These are phyloP conservation scores for Gigaspora rosea DNA, from an alignment of 192 early-diverging fungal species.

Conservation along the genomic window DNA sequence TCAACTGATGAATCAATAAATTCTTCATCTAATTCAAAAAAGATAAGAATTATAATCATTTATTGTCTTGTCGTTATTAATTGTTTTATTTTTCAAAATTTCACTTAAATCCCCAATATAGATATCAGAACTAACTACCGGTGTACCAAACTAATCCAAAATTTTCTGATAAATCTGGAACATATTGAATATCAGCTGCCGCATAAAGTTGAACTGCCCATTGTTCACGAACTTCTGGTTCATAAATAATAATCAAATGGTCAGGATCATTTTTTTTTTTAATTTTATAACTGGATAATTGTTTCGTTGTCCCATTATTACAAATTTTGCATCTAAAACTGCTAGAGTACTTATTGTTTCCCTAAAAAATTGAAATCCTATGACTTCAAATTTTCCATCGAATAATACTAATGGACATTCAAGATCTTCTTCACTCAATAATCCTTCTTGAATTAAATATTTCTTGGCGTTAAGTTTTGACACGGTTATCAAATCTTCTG, in stretches of 20 bases:
- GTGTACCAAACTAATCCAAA: conserved; percentile 43
- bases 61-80: not conserved
- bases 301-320: conserved; percentile 57
- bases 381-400: conserved; percentile 54
- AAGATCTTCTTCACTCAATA: conserved; percentile 43
- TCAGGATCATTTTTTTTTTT: conserved; percentile 38
- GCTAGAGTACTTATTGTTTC: conserved; percentile 39
- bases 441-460: conserved; percentile 43
- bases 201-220: conserved; percentile 50
- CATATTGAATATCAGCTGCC: conserved; percentile 56
- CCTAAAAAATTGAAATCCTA: conserved; percentile 52
- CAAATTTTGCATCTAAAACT: conserved; percentile 45
- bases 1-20: conserved; percentile 7
- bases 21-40: conserved; percentile 40
- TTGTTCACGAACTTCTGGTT: conserved; percentile 38
- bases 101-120: not conserved
- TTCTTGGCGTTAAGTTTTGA: conserved; percentile 51
- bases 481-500: not conserved
- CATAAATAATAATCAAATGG: conserved; percentile 44
- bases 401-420: conserved; percentile 49
- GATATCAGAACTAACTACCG: too few relatives aligned
- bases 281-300: conserved; percentile 49
- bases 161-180: conserved; percentile 54
- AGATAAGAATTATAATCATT: conserved; percentile 29
- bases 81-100: not conserved